Percentiles rank a stretch among this genome's conserved stretches.
Evolutionary conservation across 2,329 filamentous ascomycete genomes (phyloP).

Genomic region (Pleomassaria siparia): DNA sequence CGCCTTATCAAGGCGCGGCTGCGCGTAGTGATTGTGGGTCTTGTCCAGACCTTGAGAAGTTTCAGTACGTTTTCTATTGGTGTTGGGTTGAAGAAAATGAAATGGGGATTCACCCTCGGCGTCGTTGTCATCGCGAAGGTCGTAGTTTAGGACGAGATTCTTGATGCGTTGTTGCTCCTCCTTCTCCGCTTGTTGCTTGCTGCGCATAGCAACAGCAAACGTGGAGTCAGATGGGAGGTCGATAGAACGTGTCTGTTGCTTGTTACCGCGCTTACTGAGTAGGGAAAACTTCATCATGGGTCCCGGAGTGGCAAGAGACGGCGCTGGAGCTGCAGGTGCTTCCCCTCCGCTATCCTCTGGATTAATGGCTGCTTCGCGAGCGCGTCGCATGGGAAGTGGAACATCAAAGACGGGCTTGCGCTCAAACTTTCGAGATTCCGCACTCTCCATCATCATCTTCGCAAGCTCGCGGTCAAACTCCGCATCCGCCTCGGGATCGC

Average conservation of each 20-base stretch:
- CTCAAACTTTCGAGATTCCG: constrained; percentile 94
- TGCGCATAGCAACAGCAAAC: constrained; percentile 95
- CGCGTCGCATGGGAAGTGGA: constrained; percentile 84
- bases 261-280: constrained; percentile 92
- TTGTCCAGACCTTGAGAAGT: constrained; percentile 43
- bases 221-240: constrained; percentile 87
- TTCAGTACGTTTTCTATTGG: constrained; percentile 51
- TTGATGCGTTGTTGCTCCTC: constrained; percentile 99
- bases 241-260: constrained; percentile 91
- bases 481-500: constrained; percentile 91
- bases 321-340: constrained; percentile 33
- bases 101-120: constrained; percentile 65
- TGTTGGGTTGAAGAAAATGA: constrained; percentile 48
- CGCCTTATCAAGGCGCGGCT: constrained; percentile 56
- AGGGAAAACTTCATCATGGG: constrained; percentile 94
- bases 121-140: constrained; percentile 79
- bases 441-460: constrained; percentile 96
- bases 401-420: constrained; percentile 94
- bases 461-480: constrained; percentile 98
- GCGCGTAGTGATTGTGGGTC: constrained; percentile 46
- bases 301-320: constrained; percentile 19
- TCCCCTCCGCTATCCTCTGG: constrained; percentile 47
- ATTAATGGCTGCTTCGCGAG: constrained; percentile 57
- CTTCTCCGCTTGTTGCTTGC: constrained; percentile 88
- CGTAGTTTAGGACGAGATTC: constrained; percentile 93